These are phyloP conservation scores for Tephrocybe sp. DNA, from an alignment of 768 basidiomycete species.

Conservation along the genomic window DNA sequence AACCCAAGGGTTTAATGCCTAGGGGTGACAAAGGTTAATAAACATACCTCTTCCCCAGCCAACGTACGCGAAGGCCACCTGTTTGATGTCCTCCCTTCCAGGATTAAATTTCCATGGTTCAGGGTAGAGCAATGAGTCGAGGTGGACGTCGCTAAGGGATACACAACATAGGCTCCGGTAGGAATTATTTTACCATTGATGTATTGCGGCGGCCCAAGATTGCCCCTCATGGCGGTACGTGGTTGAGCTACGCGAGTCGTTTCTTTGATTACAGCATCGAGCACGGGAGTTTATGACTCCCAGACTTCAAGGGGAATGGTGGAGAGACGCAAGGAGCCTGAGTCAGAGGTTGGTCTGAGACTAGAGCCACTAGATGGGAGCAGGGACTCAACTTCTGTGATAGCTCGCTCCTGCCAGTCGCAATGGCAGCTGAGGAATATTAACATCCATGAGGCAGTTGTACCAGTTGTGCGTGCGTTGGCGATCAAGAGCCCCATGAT, in stretches of 20 bases:
- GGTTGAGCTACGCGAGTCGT: conserved; percentile 76
- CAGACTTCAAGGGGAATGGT: too few relatives aligned
- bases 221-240: conserved; percentile 78
- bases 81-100: conserved; percentile 41
- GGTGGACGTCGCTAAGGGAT: conserved; percentile 82
- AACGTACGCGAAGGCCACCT: conserved; percentile 58
- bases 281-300: conserved; percentile 67
- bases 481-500: conserved; percentile 80
- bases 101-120: too few relatives aligned
- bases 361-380: conserved; percentile 42
- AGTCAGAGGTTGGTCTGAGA: conserved; percentile 22
- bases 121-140: conserved; percentile 67
- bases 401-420: too few relatives aligned
- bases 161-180: conserved; percentile 73
- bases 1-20: too few relatives aligned
- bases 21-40: too few relatives aligned
- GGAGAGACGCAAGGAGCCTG: conserved; percentile 49
- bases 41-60: conserved; percentile 88
- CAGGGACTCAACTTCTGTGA: conserved; percentile 57
- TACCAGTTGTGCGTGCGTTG: conserved; percentile 79
- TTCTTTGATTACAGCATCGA: too few relatives aligned
- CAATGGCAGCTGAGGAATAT: conserved; percentile 68
- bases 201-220: conserved; percentile 70
- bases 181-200: conserved; percentile 71
- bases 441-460: conserved; percentile 80